phyloP scores from a whole-genome alignment of 2,329 filamentous ascomycete genomes.

The Beauveria australis region DNA sequence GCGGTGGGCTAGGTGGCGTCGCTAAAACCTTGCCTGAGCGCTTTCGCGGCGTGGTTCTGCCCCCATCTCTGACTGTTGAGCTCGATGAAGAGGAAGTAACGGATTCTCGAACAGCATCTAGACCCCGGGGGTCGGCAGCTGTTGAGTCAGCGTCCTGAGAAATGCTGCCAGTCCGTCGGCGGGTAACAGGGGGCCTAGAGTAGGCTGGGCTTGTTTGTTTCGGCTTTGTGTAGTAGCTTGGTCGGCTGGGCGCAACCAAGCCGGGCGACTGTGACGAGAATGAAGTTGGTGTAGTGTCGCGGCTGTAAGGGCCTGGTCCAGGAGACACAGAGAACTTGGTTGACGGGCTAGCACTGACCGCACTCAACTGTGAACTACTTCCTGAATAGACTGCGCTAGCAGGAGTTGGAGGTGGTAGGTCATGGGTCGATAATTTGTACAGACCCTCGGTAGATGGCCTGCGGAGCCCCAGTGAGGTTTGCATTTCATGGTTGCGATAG shows the following conservation, averaged over 20 bases:
- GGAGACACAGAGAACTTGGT: slow-evolving; percentile 68
- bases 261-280: slow-evolving; percentile 68
- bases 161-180: slow-evolving; percentile 48
- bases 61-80: slow-evolving; percentile 54
- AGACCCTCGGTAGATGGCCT: slow-evolving; percentile 36
- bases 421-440: slow-evolving; percentile 52
- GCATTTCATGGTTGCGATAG: slow-evolving; percentile 42
- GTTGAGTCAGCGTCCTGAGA: slow-evolving; percentile 40
- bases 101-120: slow-evolving; percentile 61
- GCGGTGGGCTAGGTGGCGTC: slow-evolving; percentile 51
- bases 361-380: slow-evolving; percentile 46
- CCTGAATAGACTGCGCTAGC: slow-evolving; percentile 46
- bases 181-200: slow-evolving; percentile 52
- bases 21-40: slow-evolving; percentile 34
- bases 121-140: slow-evolving; percentile 43
- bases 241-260: slow-evolving; percentile 41
- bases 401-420: slow-evolving; percentile 59
- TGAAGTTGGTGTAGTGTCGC: slow-evolving; percentile 71
- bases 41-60: slow-evolving; percentile 34
- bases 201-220: slow-evolving; percentile 48
- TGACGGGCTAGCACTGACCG: slow-evolving; percentile 62
- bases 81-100: slow-evolving; percentile 64
- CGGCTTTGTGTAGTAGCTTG: slow-evolving; percentile 33
- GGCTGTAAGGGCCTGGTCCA: slow-evolving; percentile 61
- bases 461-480: slow-evolving; percentile 22